These are phyloP conservation scores for Phytophthora melonis DNA, from an alignment of 352 stramenopile species.

Conservation along the genomic window DNA sequence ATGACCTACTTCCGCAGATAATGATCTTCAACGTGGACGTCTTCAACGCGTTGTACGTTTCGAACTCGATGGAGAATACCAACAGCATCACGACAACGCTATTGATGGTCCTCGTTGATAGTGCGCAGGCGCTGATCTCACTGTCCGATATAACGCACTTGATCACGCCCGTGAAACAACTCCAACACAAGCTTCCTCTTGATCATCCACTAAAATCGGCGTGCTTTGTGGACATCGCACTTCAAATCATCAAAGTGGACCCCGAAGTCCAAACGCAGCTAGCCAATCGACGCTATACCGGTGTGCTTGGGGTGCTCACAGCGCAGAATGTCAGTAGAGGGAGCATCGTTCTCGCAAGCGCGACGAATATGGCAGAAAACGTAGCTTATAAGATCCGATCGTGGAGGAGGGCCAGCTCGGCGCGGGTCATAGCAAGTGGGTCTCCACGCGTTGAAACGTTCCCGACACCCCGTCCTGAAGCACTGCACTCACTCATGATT, in stretches of 20 bases:
- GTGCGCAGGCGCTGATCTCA: not conserved
- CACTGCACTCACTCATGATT: not conserved
- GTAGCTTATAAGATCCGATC: not conserved
- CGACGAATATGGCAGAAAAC: not conserved
- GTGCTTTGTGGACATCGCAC: not conserved
- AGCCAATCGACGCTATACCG: not conserved
- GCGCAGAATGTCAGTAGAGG: not conserved
- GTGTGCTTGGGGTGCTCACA: not conserved
- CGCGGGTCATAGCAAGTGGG: not conserved
- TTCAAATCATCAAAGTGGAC: not conserved
- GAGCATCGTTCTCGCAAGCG: not conserved
- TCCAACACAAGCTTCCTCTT: not conserved
- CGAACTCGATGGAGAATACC: not conserved
- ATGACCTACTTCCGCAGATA: not conserved
- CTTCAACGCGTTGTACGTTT: not conserved
- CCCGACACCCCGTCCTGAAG: not conserved
- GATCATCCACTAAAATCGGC: not conserved
- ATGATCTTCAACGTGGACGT: slow-evolving; percentile 5
- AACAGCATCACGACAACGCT: slow-evolving; percentile 1
- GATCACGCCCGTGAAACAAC: not conserved
- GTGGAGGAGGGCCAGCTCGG: not conserved
- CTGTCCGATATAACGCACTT: not conserved
- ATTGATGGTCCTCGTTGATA: not conserved
- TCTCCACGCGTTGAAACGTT: not conserved
- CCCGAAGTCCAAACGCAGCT: not conserved